Evolutionary conservation across 371 early-diverging fungal genomes (phyloP).

Genomic region (Mucor saturninus): DNA sequence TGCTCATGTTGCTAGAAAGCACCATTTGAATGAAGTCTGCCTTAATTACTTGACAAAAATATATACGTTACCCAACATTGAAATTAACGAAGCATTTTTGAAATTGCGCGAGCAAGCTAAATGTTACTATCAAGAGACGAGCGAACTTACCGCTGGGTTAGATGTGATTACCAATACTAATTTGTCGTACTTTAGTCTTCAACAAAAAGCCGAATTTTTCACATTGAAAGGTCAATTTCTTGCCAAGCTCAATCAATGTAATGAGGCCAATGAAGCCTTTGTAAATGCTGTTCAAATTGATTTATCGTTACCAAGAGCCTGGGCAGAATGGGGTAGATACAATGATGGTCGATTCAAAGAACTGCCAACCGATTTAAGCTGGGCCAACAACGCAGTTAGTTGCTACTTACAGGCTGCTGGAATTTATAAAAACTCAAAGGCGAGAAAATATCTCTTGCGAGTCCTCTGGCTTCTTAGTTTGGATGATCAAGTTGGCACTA

Average conservation of each 20-base stretch:
- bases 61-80: constrained; percentile 99
- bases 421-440: constrained; percentile 82
- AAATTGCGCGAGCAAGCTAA: constrained; percentile 99
- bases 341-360: constrained; percentile 89
- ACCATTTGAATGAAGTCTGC: constrained; percentile 93
- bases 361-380: constrained; percentile 78
- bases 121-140: constrained; percentile 87
- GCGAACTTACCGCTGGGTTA: constrained; percentile 89
- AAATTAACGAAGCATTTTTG: constrained; percentile 97
- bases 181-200: constrained; percentile 88
- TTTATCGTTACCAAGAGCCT: constrained; percentile 85
- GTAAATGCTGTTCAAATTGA: constrained; percentile 94
- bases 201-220: constrained; percentile 97
- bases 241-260: constrained; percentile 79
- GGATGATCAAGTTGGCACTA: constrained; percentile 80
- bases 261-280: constrained; percentile 95
- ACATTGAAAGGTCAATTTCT: constrained; percentile 95
- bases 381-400: constrained; percentile 92
- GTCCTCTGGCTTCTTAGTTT: constrained; percentile 92
- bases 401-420: constrained; percentile 97
- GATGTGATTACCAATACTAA: constrained; percentile 99
- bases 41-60: constrained; percentile 92
- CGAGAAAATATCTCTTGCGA: constrained; percentile 93
- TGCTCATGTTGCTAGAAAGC: constrained; percentile 97
- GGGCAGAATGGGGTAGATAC: constrained; percentile 98